These are phyloP conservation scores for Sechiopsis laciniata DNA, from an alignment of 306 rosid species.

Conservation along the genomic window DNA sequence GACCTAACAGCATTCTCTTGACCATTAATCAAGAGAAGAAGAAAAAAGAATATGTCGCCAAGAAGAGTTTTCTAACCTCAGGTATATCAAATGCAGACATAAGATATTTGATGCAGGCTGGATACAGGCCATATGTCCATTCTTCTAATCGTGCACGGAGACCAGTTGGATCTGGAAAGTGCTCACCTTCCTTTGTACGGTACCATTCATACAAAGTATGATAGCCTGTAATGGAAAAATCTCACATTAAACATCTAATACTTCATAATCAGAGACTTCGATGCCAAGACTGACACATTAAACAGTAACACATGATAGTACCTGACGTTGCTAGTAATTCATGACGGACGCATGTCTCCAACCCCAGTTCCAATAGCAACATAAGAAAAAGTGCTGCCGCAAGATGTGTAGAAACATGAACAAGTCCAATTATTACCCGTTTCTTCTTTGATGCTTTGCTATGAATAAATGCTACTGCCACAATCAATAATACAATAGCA, in stretches of 20 bases:
- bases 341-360: constrained; percentile 79
- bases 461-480: constrained; percentile 78
- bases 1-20: constrained; percentile 47
- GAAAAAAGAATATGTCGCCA: background rate
- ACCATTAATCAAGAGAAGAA: background rate
- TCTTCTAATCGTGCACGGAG: constrained; percentile 91
- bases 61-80: constrained; percentile 52
- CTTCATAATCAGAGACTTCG: background rate
- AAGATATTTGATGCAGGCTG: constrained; percentile 91
- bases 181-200: constrained; percentile 74
- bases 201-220: constrained; percentile 93
- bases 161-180: constrained; percentile 97
- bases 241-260: background rate
- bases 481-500: constrained; percentile 55
- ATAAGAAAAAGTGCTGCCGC: constrained; percentile 79
- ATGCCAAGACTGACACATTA: background rate
- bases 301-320: constrained; percentile 17
- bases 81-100: constrained; percentile 99
- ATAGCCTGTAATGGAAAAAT: constrained; percentile 47
- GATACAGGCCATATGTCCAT: constrained; percentile 96
- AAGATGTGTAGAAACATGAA: constrained; percentile 89
- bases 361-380: constrained; percentile 87
- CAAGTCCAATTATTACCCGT: constrained; percentile 62
- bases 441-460: constrained; percentile 78
- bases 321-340: constrained; percentile 90